Evolutionary conservation across 164 flowering plant genomes (phyloP).

Genomic region (Platanus orientalis): DNA sequence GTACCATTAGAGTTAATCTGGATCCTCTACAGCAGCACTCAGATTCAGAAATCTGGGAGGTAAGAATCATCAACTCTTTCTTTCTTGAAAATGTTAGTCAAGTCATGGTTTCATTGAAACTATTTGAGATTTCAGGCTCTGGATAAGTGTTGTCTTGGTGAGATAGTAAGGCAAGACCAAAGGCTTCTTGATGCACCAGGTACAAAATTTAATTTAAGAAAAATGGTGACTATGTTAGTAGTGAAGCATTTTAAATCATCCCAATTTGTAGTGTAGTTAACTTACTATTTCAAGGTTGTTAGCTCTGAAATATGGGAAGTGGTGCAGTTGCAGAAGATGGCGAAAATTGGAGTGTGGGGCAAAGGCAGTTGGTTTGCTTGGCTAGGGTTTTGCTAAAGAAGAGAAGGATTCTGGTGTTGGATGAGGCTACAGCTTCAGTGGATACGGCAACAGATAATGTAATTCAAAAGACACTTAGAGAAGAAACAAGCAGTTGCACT

Average conservation of each 20-base stretch:
- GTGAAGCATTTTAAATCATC: too few relatives aligned
- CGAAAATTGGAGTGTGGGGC: slow-evolving; percentile 98
- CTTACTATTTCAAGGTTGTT: neutral
- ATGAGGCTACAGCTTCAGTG: slow-evolving; percentile 98
- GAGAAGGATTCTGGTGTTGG: slow-evolving; percentile 85
- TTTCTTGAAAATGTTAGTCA: neutral
- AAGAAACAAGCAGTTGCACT: too few relatives aligned
- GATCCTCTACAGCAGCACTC: slow-evolving; percentile 75
- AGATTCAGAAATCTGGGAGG: slow-evolving; percentile 97
- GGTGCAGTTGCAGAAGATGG: slow-evolving; percentile 78
- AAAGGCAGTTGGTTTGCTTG: slow-evolving; percentile 91
- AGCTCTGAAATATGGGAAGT: neutral
- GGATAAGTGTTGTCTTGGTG: slow-evolving; percentile 53
- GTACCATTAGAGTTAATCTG: slow-evolving; percentile 87
- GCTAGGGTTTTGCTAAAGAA: slow-evolving; percentile 88
- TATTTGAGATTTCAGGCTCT: slow-evolving; percentile 41
- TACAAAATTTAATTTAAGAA: slow-evolving; percentile 8
- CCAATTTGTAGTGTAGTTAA: neutral
- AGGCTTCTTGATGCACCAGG: slow-evolving; percentile 78
- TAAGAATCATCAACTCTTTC: too few relatives aligned
- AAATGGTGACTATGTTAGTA: neutral
- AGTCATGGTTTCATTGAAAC: slow-evolving; percentile 3
- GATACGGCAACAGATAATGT: slow-evolving; percentile 94
- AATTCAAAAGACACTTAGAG: slow-evolving; percentile 85
- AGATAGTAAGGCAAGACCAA: slow-evolving; percentile 48